Evolutionary conservation across 2,329 filamentous ascomycete species (phyloP), one percentile per base, ranked within the genome.

Genomic region (Cladorrhinum sp.): DNA sequence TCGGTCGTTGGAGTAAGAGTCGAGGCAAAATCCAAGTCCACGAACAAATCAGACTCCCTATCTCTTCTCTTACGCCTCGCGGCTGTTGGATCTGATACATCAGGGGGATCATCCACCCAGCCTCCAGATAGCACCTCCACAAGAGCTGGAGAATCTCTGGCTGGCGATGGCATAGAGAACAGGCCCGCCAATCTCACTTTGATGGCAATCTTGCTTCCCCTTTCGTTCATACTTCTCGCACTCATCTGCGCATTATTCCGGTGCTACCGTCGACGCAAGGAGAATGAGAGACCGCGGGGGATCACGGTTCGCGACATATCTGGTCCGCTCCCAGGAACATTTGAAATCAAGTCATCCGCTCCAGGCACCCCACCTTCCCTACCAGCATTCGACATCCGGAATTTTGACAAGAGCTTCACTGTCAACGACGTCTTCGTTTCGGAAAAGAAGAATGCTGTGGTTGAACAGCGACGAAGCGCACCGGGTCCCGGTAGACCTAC

Each of bases 191-290:
- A 21, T 42, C 69, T 73, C 2, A 73, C 80, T 21, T 68, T 81
- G 5, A 66, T 80, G 14, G 79, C 77, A 1, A 75, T 78, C 2
- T 73, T 82, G 2, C 69, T 82, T 2, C 79, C 79, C 0, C 69
- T 77, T 18, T 61, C 79, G 2, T 64, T 81, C 14, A 63, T 80
- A 1, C 67, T 73, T 20, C 59, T 77, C 10, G 64, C 73, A 0
- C 62, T 76, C 3, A 62, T 74, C 8, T 63, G 74, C 18, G 66
- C 73, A 1, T 62, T 72, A 3, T 64, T 73, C 26, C 73, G 69
- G 58, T 72, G 67, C 9, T 69, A 70, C 39, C 67, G 68, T n/a
- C 67, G 70, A 28, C 67, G 64, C 12, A 65, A 68, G 48, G 62
- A 68, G 46, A 56, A 55, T 23, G 50, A 60, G 20, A 61, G 58